These are phyloP conservation scores for Tylopilus cervinicoccineus DNA, from an alignment of 768 basidiomycete genomes.

Conservation along the genomic window DNA sequence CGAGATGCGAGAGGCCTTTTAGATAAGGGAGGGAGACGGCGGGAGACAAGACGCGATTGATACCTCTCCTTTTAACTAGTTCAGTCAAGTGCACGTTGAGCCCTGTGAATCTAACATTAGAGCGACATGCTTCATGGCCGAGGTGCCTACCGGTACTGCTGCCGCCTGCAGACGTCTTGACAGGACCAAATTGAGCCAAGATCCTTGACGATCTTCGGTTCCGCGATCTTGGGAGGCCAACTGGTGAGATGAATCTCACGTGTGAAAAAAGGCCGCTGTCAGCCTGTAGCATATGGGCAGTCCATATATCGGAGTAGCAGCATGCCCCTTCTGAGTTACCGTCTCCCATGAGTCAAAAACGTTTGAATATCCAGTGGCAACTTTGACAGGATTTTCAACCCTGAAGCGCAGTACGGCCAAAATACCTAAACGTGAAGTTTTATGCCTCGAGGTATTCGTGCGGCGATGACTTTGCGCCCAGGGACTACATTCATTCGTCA, in stretches of 20 bases:
- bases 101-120: slow-evolving; percentile 26
- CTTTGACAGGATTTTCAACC: slow-evolving; percentile 24
- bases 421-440: slow-evolving; percentile 30
- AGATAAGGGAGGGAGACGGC: slow-evolving; percentile 24
- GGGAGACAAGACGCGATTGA: slow-evolving; percentile 21
- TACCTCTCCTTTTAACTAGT: slow-evolving; percentile 22
- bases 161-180: slow-evolving; percentile 8
- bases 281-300: slow-evolving; percentile 7
- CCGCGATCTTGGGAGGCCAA: slow-evolving; percentile 19
- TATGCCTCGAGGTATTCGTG: slow-evolving; percentile 33
- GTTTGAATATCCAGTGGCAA: slow-evolving; percentile 9
- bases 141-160: slow-evolving; percentile 17
- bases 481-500: slow-evolving; percentile 27
- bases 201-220: slow-evolving; percentile 28
- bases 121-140: slow-evolving; percentile 18
- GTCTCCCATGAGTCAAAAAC: slow-evolving; percentile 13
- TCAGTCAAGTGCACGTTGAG: slow-evolving; percentile 20
- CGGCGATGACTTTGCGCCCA: slow-evolving; percentile 28
- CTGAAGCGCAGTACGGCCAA: slow-evolving; percentile 27
- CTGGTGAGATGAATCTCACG: slow-evolving; percentile 15
- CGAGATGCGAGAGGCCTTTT: slow-evolving; percentile 21
- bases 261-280: slow-evolving; percentile 13
- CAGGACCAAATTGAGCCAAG: slow-evolving; percentile 13
- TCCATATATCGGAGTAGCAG: slow-evolving; percentile 10
- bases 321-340: slow-evolving; percentile 11